Evolutionary conservation across 495 filamentous ascomycete species (phyloP).

Genomic region (Xylaria nigripes): DNA sequence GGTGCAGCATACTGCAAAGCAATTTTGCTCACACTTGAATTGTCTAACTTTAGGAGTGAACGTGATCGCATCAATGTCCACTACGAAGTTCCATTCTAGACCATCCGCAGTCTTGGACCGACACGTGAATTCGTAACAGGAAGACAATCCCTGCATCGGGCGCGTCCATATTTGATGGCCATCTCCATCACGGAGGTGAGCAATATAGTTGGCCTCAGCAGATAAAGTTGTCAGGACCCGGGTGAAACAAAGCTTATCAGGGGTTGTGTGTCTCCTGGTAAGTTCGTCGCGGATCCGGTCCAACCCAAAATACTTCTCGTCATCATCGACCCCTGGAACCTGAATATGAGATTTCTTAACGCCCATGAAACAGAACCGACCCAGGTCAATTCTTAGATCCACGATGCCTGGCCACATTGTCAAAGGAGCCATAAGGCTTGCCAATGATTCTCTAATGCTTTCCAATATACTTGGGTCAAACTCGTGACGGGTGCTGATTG

Average conservation of each 20-base stretch:
- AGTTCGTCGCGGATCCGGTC: slow-evolving; percentile 13
- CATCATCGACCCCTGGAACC: not conserved
- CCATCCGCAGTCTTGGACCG: slow-evolving; percentile 10
- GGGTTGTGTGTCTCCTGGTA: slow-evolving; percentile 11
- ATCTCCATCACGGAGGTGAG: slow-evolving; percentile 16
- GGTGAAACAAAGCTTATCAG: slow-evolving; percentile 29
- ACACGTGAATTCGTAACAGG: slow-evolving; percentile 49
- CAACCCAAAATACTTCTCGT: slow-evolving; percentile 16
- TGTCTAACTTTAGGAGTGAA: slow-evolving; percentile 24
- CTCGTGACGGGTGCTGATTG: not conserved
- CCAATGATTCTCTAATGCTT: slow-evolving; percentile 1
- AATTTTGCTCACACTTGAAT: slow-evolving; percentile 8
- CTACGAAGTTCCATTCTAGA: slow-evolving; percentile 27
- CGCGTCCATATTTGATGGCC: slow-evolving; percentile 9
- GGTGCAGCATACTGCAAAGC: slow-evolving; percentile 35
- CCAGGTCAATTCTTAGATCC: slow-evolving; percentile 33
- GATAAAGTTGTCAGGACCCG: slow-evolving; percentile 31
- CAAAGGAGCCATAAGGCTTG: slow-evolving; percentile 21
- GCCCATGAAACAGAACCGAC: slow-evolving; percentile 29
- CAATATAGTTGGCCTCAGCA: slow-evolving; percentile 31
- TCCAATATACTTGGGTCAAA: slow-evolving; percentile 9
- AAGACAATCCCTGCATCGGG: slow-evolving; percentile 11
- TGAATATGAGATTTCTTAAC: slow-evolving; percentile 18
- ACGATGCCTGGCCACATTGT: slow-evolving; percentile 29
- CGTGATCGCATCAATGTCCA: slow-evolving; percentile 40